Percentiles rank a stretch among this genome's conserved stretches.
phyloP scores from a whole-genome alignment of 1,139 yeast genomes.

The Arxiozyma heterogenica region DNA sequence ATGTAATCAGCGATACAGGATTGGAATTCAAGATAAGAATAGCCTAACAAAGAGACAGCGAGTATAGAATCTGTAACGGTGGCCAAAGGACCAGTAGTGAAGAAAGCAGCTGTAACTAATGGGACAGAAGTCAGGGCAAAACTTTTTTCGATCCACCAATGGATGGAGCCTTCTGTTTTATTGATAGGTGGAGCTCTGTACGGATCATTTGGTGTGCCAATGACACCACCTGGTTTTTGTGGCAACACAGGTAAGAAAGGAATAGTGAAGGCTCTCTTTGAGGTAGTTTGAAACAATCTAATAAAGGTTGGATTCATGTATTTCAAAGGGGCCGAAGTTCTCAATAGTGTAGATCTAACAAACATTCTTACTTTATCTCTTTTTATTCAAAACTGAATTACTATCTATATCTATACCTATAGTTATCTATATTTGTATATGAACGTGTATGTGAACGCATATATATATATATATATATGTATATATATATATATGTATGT shows the following conservation, averaged over 20 bases:
- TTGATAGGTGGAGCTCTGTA: slow-evolving; percentile 49
- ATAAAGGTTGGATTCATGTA: slow-evolving; percentile 1
- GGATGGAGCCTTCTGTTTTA: slow-evolving; percentile 55
- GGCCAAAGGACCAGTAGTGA: slow-evolving; percentile 44
- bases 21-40: slow-evolving; percentile 63
- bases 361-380: slow-evolving; percentile 1
- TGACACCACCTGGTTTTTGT: slow-evolving; percentile 69
- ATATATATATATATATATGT: no score
- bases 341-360: neutral
- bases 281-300: slow-evolving; percentile 28
- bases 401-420: no score
- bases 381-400: neutral
- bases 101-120: slow-evolving; percentile 51
- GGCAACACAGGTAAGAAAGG: slow-evolving; percentile 45
- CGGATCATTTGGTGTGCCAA: slow-evolving; percentile 72
- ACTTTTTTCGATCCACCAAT: slow-evolving; percentile 62
- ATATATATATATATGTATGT: no score
- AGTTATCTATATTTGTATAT: no score
- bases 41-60: slow-evolving; percentile 49
- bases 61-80: slow-evolving; percentile 48
- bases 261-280: slow-evolving; percentile 30
- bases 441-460: no score
- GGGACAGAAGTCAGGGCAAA: slow-evolving; percentile 57
- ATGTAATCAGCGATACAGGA: slow-evolving; percentile 74
- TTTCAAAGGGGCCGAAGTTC: neutral